Percentiles rank a stretch among this genome's conserved stretches.
phyloP scores from a whole-genome alignment of 2,329 filamentous ascomycete species.

The Xylaria multiplex region DNA sequence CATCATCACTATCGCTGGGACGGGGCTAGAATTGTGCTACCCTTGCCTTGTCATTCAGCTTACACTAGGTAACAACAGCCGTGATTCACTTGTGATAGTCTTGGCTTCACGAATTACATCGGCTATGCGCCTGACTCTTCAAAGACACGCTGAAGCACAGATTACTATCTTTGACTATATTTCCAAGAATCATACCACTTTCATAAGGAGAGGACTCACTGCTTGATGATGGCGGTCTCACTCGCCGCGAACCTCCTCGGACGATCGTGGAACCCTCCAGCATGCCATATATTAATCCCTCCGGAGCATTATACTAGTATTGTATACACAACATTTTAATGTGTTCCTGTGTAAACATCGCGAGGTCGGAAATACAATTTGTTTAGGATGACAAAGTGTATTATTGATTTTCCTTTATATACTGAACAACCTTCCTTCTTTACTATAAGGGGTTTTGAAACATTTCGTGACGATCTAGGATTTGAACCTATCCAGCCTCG shows the following conservation, averaged over 20 bases:
- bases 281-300: not conserved
- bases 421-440: too few species aligned
- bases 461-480: not conserved
- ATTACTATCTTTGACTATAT: not conserved
- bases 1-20: not conserved
- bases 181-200: not conserved
- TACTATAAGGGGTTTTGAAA: not conserved
- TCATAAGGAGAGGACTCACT: not conserved
- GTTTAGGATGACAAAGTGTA: not conserved
- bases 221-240: not conserved
- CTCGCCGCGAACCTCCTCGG: too few species aligned
- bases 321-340: too few species aligned
- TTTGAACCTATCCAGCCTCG: too few species aligned
- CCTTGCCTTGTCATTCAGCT: conserved; percentile 5
- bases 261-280: not conserved
- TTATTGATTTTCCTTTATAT: too few species aligned
- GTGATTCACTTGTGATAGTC: not conserved
- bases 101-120: not conserved
- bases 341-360: too few species aligned
- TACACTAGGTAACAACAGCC: not conserved
- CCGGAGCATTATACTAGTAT: too few species aligned
- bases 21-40: conserved; percentile 9
- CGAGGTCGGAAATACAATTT: too few species aligned
- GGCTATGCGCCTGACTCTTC: not conserved
- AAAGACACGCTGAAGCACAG: too few species aligned